Base-by-base conservation (phyloP, 2,329 filamentous ascomycete species). In the Fusarium brachygibbosum region DNA sequence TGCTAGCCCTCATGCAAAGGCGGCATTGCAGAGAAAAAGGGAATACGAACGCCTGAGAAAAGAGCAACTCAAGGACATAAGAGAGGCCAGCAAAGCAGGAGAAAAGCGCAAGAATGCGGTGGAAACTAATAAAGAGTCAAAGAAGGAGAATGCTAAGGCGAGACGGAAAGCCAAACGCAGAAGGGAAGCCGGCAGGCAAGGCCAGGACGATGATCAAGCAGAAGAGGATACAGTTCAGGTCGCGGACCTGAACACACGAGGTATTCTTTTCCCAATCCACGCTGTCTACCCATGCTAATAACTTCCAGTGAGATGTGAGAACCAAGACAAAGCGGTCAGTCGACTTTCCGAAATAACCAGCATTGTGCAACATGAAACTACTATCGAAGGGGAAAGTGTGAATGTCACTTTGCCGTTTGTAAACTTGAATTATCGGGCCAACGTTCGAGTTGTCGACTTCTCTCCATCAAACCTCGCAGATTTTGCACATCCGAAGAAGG, bases 381-480 rank as follows among this genome's bases (percentile, higher is more conserved):
- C 79, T 31, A 79, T 85, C 2, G 79, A 84, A 10, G 79, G 75
- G 17, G 57, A 80, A 45, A 55, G 73, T 17, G 71, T 79, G 3
- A 75, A 69, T 6, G 38, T 87, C 2, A 68, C 71, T n/a, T 72
- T 94, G 0, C 93, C 94, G 0, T 97, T 97, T 74, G 84, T 89
- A 58, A 93, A 94, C 74, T 81, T 86, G 58, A 91, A 88, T 41
- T 94, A 94, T 76, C 87, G 88, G 46, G 83, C 88, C 23, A 84
- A 86, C 34, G 90, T 93, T 35, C 90, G 93, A n/a, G 90, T 97
- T 3, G 86, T 97, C 35, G 93, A 97, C 79, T 98, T 92, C 77
- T 88, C 86, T 60, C 95, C 95, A 1, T 79, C 84, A 4, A 83
- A 84, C 2, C 80, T 98, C 2, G 86, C 89, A 67, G 88, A 95